Evolutionary conservation across 1,284 basidiomycete genomes (phyloP), one percentile per base, ranked within the genome.

Genomic region (Trichosporon faecale): DNA sequence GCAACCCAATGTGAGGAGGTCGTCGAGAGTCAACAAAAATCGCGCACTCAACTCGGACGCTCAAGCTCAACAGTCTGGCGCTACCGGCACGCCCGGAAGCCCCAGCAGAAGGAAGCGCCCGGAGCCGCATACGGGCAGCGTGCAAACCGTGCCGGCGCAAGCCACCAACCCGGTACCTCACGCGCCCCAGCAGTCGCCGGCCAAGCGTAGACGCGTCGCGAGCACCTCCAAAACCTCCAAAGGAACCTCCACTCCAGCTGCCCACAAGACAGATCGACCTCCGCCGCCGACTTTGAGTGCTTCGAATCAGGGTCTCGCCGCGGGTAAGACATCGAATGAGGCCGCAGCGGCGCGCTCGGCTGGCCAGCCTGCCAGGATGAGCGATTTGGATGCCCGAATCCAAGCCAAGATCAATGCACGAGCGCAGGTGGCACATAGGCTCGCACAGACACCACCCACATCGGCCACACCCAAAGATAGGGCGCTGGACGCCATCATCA

Each of bases 371-470:
- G 29, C 14, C 29, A 31, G 16, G 18, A 11, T 9, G 9, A 33
- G 57, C 18, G 9, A 33, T n/a, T n/a, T 61, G 31, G 27, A 61
- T n/a, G 57, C 57, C 16, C 27, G 12, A 29, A 61, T 61, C 57
- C 27, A 31, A 61, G 57, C 57, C 57, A 61, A n/a, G 57, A 33
- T 61, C 29, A 12, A 61, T n/a, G 57, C 57, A 61, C 57, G 57
- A 61, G 57, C 57, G 16, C 57, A 33, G 57, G 29, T 61, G 29
- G 6, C 57, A 61, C 57, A 16, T 29, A 61, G 23, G 8, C 49
- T n/a, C 31, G 57, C 57, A 29, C 57, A 31, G 57, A 61, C 18
- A 23, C 6, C 49, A 21, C 21, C 29, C 16, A 29, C 57, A 61
- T 29, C 57, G 5, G 29, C 27, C 16, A 61, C 57, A 61, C 57